Evolutionary conservation across 345 rosid species (phyloP), one percentile per base, ranked within the genome.

Genomic region (Eucalyptus rudis): DNA sequence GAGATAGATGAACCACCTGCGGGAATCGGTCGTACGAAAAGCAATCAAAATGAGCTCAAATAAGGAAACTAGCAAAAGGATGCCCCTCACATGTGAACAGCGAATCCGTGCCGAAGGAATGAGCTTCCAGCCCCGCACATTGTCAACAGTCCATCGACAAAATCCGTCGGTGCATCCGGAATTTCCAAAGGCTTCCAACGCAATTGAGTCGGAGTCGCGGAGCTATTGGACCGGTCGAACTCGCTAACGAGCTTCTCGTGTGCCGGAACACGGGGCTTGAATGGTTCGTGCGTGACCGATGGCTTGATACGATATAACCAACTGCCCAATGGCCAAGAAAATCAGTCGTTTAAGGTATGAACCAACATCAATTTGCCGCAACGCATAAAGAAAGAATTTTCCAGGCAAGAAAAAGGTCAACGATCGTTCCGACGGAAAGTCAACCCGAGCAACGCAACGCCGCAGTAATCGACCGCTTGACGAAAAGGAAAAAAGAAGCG

Each of bases 51-150:
- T 20, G 27, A 11, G 47, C 47, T 76, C 83, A 76, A 40, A 76
- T 13, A 86, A 40, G 2, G 81, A 88, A 90, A 90, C 87, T 76
- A 88, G 84, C 31, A 8, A 87, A 33, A 90, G 47, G 90, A 87
- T 88, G 88, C 76, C 89, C 33, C 89, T 87, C 92, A 97, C 98
- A 97, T 96, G 97, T 97, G 99, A 93, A 96, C 92, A 88, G 99
- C 98, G 27, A 91, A 97, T 50, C 99, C 99, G 89, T 97, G 97
- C 76, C 99, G 98, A 89, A 97, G 97, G 90, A 93, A 96, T 20
- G 99, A 95, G 92, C 97, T 96, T 76, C 99, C 99, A 91, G 98
- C 96, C 33, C 99, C 99, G 89, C 99, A 97, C 17, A 97, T 71
- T 0, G 99, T 97, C 91, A 88, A 96, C 43, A 97, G 86, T 16